Percentiles rank a stretch among this genome's conserved stretches.
Evolutionary conservation across 495 filamentous ascomycete species (phyloP).

Genomic region (Sabuloglossum arenarium): DNA sequence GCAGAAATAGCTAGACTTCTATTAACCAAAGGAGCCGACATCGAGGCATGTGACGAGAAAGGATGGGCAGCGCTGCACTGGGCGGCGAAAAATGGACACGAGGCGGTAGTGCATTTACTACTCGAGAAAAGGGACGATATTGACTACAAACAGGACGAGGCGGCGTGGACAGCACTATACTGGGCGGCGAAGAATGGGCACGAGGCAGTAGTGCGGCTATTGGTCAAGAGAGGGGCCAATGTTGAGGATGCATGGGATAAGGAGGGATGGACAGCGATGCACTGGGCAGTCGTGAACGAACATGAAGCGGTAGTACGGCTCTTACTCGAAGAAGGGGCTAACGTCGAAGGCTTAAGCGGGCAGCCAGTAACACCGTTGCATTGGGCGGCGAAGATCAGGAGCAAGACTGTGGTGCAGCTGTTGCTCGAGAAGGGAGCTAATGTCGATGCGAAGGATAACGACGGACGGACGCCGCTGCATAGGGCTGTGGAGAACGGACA

Average conservation of each 20-base stretch:
- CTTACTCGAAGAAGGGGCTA: neutral
- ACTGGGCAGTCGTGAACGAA: neutral
- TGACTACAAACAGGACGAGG: neutral
- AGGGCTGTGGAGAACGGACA: neutral
- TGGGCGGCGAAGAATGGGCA: neutral
- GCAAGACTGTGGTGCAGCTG: neutral
- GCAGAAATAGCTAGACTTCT: neutral
- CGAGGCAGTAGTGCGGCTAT: neutral
- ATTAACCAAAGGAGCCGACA: neutral
- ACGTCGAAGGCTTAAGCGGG: neutral
- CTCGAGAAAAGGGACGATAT: neutral
- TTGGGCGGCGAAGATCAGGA: neutral
- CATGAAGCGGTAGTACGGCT: neutral
- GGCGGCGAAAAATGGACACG: neutral
- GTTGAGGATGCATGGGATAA: neutral
- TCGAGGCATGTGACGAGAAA: neutral
- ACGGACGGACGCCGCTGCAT: neutral
- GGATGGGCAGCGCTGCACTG: neutral
- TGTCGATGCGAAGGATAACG: neutral
- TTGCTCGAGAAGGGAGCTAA: neutral
- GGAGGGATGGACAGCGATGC: neutral
- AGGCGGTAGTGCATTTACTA: neutral
- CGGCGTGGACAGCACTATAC: neutral
- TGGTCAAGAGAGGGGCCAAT: neutral
- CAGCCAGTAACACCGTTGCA: neutral